Conservation (phyloP, 305 asterid genomes). For the Fraxinus latifolia region DNA sequence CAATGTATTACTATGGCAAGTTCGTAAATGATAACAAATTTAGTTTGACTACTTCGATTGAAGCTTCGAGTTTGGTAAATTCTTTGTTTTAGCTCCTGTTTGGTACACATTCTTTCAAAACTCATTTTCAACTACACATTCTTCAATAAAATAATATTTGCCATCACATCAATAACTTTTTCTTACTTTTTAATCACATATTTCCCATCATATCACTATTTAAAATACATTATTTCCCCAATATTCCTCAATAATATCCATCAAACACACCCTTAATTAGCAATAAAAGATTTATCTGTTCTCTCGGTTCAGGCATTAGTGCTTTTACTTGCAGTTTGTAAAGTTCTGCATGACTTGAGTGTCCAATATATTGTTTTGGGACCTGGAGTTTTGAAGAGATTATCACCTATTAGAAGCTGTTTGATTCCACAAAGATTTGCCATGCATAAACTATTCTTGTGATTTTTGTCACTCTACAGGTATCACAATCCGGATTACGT, state of each 20-base stretch:
- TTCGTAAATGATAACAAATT: neutral
- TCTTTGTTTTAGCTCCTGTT: neutral
- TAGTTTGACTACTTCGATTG: neutral
- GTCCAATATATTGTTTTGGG: neutral
- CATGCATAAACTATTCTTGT: slow-evolving; percentile 6
- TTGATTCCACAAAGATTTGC: slow-evolving; percentile 1
- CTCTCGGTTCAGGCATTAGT: neutral
- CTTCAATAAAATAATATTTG: too few species aligned
- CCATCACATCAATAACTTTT: too few species aligned
- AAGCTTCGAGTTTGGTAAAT: neutral
- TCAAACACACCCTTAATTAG: too few species aligned
- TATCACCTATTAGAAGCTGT: neutral
- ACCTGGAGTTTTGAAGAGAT: neutral
- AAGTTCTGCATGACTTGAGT: neutral
- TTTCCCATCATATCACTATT: too few species aligned
- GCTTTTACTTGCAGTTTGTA: neutral
- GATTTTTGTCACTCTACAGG: slow-evolving; percentile 33
- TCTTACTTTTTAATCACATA: too few species aligned
- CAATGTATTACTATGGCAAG: neutral
- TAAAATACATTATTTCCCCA: too few species aligned
- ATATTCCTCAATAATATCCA: too few species aligned
- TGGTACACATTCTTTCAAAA: too few species aligned
- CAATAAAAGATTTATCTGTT: neutral
- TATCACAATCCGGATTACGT: slow-evolving; percentile 62
- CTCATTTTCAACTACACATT: too few species aligned